phyloP scores from a whole-genome alignment of 257 asterid species.

The Nicotiana obtusifolia region DNA sequence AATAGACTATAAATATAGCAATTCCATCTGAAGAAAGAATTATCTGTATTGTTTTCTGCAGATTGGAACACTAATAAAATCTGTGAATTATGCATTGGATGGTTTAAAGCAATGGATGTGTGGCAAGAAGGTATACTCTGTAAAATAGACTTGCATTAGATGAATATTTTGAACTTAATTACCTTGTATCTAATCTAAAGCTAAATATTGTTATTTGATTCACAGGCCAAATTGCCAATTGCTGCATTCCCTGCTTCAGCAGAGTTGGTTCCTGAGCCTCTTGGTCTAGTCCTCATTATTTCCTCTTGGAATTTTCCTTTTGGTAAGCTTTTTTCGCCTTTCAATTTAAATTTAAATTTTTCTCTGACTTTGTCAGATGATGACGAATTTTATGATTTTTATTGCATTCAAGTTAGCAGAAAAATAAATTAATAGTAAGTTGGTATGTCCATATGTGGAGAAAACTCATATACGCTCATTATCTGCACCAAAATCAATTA shows the following conservation, averaged over 20 bases:
- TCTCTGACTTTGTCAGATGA: not conserved
- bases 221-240: slow-evolving; percentile 60
- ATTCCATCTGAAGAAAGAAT: not conserved
- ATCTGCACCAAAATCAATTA: not conserved
- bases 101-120: slow-evolving; percentile 65
- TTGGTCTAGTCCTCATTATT: slow-evolving; percentile 69
- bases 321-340: slow-evolving; percentile 29
- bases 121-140: slow-evolving; percentile 35
- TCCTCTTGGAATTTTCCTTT: slow-evolving; percentile 89
- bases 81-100: slow-evolving; percentile 43
- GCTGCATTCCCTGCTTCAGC: slow-evolving; percentile 75
- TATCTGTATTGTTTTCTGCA: slow-evolving; percentile 13
- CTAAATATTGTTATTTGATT: not conserved
- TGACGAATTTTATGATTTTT: not conserved
- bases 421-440: not conserved
- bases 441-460: no score
- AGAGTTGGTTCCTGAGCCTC: slow-evolving; percentile 70
- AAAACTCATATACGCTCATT: not conserved
- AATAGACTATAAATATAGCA: not conserved
- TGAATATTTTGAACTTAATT: not conserved
- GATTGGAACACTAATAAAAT: slow-evolving; percentile 62
- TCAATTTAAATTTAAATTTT: not conserved
- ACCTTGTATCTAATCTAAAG: not conserved
- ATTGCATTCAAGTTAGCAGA: not conserved
- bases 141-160: not conserved